Evolutionary conservation across 306 rosid species (phyloP).

Genomic region (Benincasa hispida): DNA sequence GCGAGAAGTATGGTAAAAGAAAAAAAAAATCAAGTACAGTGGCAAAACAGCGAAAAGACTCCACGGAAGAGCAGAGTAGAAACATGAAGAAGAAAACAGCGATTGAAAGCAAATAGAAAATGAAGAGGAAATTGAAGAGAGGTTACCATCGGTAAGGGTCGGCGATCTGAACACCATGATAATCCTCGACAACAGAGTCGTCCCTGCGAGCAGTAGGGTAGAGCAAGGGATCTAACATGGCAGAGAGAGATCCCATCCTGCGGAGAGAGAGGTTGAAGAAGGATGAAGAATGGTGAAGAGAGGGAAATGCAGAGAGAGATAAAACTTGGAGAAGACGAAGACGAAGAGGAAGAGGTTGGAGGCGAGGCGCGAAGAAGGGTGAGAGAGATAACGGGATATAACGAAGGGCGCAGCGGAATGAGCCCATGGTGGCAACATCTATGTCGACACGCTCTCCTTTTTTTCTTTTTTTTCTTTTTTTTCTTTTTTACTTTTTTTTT

Average conservation of each 20-base stretch:
- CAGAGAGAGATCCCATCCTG: slow-evolving; percentile 47
- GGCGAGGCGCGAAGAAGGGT: background rate
- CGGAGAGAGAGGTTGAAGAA: slow-evolving; percentile 4
- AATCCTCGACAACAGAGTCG: slow-evolving; percentile 52
- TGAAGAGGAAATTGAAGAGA: background rate
- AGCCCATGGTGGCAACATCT: slow-evolving; percentile 16
- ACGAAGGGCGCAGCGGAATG: slow-evolving; percentile 9
- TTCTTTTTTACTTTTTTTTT: too few relatives aligned
- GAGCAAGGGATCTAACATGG: slow-evolving; percentile 14
- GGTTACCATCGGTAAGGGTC: slow-evolving; percentile 82
- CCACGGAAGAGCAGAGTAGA: background rate
- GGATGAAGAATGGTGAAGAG: background rate
- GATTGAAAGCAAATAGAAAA: background rate
- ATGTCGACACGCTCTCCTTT: background rate
- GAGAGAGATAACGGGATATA: background rate
- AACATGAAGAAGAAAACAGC: background rate
- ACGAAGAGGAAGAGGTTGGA: background rate
- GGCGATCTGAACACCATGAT: slow-evolving; percentile 45
- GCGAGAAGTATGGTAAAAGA: background rate
- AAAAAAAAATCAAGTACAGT: too few relatives aligned
- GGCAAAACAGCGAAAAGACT: background rate
- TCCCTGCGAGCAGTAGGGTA: slow-evolving; percentile 68
- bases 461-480: too few relatives aligned
- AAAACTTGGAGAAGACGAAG: background rate
- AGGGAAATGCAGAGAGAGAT: background rate